phyloP scores from a whole-genome alignment of 176 grass and related monocot species.

The Ampelocalamus luodianensis region DNA sequence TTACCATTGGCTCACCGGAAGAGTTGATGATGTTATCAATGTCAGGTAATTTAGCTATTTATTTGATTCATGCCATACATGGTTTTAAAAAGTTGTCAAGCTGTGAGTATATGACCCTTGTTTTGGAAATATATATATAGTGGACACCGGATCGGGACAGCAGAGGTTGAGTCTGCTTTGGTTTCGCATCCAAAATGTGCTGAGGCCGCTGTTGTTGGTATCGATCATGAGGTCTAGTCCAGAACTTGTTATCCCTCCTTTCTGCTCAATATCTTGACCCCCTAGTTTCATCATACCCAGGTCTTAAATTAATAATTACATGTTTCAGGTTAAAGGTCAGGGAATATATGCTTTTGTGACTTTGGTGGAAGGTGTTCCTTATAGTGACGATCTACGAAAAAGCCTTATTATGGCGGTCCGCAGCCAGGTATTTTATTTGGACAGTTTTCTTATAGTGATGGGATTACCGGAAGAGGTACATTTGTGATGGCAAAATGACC shows the following conservation, averaged over 20 bases:
- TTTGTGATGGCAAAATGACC: not conserved
- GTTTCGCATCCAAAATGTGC: slow-evolving; percentile 93
- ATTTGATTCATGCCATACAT: not conserved
- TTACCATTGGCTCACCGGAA: slow-evolving; percentile 93
- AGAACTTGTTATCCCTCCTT: not conserved
- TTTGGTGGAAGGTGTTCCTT: slow-evolving; percentile 84
- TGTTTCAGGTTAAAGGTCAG: slow-evolving; percentile 90
- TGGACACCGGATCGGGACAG: slow-evolving; percentile 94
- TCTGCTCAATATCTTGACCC: not conserved
- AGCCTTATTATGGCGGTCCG: slow-evolving; percentile 77
- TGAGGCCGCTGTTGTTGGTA: slow-evolving; percentile 93
- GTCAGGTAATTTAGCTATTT: slow-evolving; percentile 66
- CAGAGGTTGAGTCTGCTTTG: slow-evolving; percentile 93
- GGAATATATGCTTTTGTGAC: slow-evolving; percentile 97
- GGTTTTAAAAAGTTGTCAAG: slow-evolving; percentile 12
- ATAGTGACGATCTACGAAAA: slow-evolving; percentile 89
- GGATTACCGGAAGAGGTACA: not conserved
- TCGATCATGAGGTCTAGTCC: slow-evolving; percentile 88
- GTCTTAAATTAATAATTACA: not conserved
- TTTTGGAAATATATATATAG: slow-evolving; percentile 48
- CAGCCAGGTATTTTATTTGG: slow-evolving; percentile 65
- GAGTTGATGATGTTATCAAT: slow-evolving; percentile 99
- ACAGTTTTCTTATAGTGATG: not conserved
- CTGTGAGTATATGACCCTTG: slow-evolving; percentile 13
- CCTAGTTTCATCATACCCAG: slow-evolving; percentile 26